Percentiles rank a stretch among this genome's conserved stretches.
phyloP scores from a whole-genome alignment of 371 early-diverging fungal genomes.

The Rhizomucor miehei region DNA sequence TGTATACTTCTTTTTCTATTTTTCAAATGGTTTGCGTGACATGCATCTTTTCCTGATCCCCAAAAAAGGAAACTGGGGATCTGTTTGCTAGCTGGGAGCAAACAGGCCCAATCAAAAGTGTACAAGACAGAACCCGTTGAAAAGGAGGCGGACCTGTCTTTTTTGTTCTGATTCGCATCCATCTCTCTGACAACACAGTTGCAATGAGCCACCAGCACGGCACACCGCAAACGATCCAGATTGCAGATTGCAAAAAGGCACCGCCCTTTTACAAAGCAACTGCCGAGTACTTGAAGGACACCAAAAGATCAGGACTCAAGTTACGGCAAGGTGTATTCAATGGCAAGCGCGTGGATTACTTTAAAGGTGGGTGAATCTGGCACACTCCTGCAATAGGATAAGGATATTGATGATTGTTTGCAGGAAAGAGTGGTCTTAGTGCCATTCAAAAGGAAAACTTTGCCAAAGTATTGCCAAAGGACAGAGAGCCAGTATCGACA shows the following conservation, averaged over 20 bases:
- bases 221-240: slow-evolving; percentile 24
- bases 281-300: slow-evolving; percentile 36
- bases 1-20: too few relatives aligned
- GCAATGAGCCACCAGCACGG: slow-evolving; percentile 22
- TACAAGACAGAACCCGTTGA: too few relatives aligned
- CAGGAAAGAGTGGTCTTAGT: slow-evolving; percentile 86
- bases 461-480: slow-evolving; percentile 57
- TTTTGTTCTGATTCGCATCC: slow-evolving; percentile 5
- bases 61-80: background rate
- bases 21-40: too few relatives aligned
- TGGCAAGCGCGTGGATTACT: slow-evolving; percentile 89
- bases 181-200: background rate
- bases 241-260: slow-evolving; percentile 44
- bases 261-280: slow-evolving; percentile 31
- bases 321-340: slow-evolving; percentile 85
- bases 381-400: background rate
- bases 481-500: slow-evolving; percentile 42
- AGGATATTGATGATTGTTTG: background rate
- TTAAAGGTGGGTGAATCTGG: slow-evolving; percentile 66
- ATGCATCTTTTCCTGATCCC: too few relatives aligned
- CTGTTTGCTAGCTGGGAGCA: too few relatives aligned
- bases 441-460: slow-evolving; percentile 73
- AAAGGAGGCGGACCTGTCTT: slow-evolving; percentile 1
- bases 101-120: too few relatives aligned
- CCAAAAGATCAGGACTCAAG: slow-evolving; percentile 68